Base-by-base conservation (phyloP, 2,329 filamentous ascomycete genomes). In the Elsinoe perseae region DNA sequence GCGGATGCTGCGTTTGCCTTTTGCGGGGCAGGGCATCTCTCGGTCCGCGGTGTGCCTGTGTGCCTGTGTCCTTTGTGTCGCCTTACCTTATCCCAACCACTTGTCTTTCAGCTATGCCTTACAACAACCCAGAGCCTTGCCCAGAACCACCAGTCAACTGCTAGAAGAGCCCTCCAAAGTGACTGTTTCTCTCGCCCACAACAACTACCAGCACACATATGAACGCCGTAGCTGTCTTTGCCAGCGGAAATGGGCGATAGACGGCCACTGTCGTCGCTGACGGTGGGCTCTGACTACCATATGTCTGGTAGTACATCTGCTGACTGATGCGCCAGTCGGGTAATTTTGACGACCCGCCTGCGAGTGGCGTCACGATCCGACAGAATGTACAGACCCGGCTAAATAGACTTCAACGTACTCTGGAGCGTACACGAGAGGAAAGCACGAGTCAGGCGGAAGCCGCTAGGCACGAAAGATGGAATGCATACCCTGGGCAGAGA, bases 301-400 rank as follows among this genome's bases (percentile, higher is more conserved):
- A 21, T 25, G n/a, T 16, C 18, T 54, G 20, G 23, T 46, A 23
- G 43, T 54, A 20, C 27, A 30, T 52, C 43, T 46, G 54, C 50
- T 56, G 53, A 56, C 43, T 53, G 14, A 50, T 25, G 5, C 30
- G 36, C 36, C 50, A 67, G 66, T 66, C 67, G 32, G 72, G 70
- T 40, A 67, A 66, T 62, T 75, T 75, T 64, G 75, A 77, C 64
- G 70, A 70, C 54, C 74, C 75, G 20, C 71, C 73, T 43, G 73
- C 74, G 40, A 68, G 66, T n/a, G 58, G 64, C 16, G 57, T 50
- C 63, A 18, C 64, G 61, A 30, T 66, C 60, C 12, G 63, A 62
- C 10, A 63, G 62, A 57, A 44, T 52, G 53, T 57, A 8, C 56
- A 55, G 25, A 64, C 65, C 36, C 68, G 68, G 54, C 63, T 68